Percentiles rank a stretch among this genome's conserved stretches.
phyloP scores from a whole-genome alignment of 805 yeast species.

The Nematodospora valgi region DNA sequence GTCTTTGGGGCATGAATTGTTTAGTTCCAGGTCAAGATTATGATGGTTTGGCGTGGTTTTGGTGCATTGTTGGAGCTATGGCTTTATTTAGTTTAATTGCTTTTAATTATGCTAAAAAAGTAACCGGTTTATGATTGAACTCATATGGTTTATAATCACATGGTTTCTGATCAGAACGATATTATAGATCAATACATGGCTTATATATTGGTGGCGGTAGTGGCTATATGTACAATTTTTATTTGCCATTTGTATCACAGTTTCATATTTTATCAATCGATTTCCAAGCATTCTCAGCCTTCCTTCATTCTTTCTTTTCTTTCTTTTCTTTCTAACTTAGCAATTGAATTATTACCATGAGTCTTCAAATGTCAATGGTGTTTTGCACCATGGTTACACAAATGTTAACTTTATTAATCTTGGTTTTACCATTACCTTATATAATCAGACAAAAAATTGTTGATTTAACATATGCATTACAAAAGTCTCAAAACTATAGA shows the following conservation, averaged over 20 bases:
- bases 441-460: constrained; percentile 43
- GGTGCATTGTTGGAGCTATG: constrained; percentile 34
- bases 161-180: no score
- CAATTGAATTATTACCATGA: constrained; percentile 33
- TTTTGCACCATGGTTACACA: constrained; percentile 50
- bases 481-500: constrained; percentile 37
- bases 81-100: constrained; percentile 33
- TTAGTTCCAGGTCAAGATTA: constrained; percentile 85
- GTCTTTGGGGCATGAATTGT: constrained; percentile 99
- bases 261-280: no score
- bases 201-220: no score
- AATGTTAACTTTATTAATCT: constrained; percentile 45
- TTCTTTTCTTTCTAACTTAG: background rate
- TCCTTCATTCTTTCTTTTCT: no score
- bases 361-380: constrained; percentile 43
- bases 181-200: no score
- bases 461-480: constrained; percentile 29
- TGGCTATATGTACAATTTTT: background rate
- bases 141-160: background rate
- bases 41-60: constrained; percentile 41
- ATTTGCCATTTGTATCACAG: background rate
- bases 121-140: constrained; percentile 29
- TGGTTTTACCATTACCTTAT: constrained; percentile 56
- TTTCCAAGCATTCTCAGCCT: no score
- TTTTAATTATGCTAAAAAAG: constrained; percentile 38